Percentiles rank a stretch among this genome's conserved stretches.
Conservation (phyloP, 495 filamentous ascomycete genomes). For the Aspergillus diversus region DNA sequence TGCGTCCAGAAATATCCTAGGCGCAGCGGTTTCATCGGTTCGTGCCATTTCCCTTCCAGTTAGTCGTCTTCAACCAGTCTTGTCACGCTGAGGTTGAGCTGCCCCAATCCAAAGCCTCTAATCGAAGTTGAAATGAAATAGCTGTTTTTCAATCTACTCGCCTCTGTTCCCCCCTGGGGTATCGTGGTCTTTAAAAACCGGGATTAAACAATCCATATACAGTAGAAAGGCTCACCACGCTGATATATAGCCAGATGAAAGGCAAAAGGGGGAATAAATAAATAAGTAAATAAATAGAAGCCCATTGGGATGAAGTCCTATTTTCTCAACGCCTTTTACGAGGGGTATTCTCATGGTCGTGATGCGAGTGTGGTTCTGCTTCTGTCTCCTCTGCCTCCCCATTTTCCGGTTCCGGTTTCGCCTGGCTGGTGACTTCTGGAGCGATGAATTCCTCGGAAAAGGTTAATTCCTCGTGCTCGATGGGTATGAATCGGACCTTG, state of each 20-base stretch:
- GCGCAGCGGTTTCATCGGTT: background rate
- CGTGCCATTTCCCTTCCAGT: background rate
- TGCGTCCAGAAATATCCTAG: background rate
- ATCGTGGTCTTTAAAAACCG: conserved; percentile 7
- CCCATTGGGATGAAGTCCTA: background rate
- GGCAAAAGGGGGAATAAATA: background rate
- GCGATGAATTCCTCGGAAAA: conserved; percentile 81
- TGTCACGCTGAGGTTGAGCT: background rate
- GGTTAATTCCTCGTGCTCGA: conserved; percentile 50
- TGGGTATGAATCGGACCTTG: conserved; percentile 78
- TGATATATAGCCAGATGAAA: conserved; percentile 10
- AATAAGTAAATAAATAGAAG: conserved; percentile 9
- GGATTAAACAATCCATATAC: conserved; percentile 2
- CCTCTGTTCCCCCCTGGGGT: background rate
- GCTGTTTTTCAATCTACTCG: background rate
- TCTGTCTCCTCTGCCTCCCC: conserved; percentile 27
- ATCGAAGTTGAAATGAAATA: background rate
- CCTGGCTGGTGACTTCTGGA: conserved; percentile 61
- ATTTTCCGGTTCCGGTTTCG: conserved; percentile 69
- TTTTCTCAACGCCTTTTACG: conserved; percentile 35
- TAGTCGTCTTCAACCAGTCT: background rate
- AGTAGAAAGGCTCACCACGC: background rate
- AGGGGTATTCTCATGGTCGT: conserved; percentile 35
- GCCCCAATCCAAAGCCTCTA: background rate
- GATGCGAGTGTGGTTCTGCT: conserved; percentile 27